Evolutionary conservation across 2,329 filamentous ascomycete genomes (phyloP).

Genomic region (Fusarium agapanthi): DNA sequence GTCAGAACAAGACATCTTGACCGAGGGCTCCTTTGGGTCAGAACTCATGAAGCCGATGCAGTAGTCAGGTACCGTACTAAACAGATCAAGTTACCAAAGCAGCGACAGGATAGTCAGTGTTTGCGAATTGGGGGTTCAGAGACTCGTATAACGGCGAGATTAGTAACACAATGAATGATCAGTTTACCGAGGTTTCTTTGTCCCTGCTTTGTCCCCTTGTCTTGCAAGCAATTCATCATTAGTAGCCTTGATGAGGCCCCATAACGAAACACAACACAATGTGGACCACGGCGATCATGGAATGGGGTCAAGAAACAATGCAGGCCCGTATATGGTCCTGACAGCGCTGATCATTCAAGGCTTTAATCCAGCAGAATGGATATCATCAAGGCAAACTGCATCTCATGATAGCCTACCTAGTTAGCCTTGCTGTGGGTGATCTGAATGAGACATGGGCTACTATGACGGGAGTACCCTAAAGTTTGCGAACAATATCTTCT

Average conservation of each 20-base stretch:
- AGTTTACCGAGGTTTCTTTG: neutral
- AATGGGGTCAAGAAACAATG: constrained; percentile 14
- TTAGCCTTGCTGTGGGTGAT: neutral
- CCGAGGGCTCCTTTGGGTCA: constrained; percentile 25
- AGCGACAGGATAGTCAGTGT: neutral
- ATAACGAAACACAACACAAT: neutral
- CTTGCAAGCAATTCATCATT: neutral
- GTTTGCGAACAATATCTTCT: neutral
- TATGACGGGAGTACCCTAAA: neutral
- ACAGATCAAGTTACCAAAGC: neutral
- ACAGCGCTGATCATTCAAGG: constrained; percentile 23
- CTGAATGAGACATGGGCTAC: neutral
- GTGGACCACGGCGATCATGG: constrained; percentile 24
- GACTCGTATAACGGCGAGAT: neutral
- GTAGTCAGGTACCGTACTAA: neutral
- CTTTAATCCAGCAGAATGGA: neutral
- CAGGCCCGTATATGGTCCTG: constrained; percentile 7
- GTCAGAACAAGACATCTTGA: constrained; percentile 8
- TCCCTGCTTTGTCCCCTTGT: neutral
- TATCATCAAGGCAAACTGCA: neutral
- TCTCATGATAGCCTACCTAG: neutral
- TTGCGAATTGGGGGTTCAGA: neutral
- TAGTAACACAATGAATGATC: neutral
- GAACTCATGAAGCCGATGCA: neutral
- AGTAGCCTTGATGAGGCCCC: neutral